A percentile compares a stretch with the other conserved stretches of the same genome.
Conservation (phyloP, 2,329 filamentous ascomycete species). For the Penicillium sp. region DNA sequence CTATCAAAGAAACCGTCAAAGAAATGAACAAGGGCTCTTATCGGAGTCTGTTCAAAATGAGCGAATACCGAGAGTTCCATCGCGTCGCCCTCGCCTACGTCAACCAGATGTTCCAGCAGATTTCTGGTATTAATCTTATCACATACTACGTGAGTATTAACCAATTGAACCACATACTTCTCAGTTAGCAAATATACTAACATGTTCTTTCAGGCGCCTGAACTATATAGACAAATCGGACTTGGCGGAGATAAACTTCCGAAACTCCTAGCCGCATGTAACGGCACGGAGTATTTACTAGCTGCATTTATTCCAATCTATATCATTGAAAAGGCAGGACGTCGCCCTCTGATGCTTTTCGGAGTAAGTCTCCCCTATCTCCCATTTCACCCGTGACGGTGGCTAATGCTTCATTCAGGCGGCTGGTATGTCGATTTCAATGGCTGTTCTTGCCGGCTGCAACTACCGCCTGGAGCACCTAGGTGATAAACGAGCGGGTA, state of each 20-base stretch:
- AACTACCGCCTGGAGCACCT: constrained; percentile 5
- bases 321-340: constrained; percentile 52
- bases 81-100: constrained; percentile 57
- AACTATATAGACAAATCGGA: constrained; percentile 1
- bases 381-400: not conserved
- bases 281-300: constrained; percentile 56
- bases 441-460: constrained; percentile 6
- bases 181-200: not conserved
- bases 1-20: constrained; percentile 55
- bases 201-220: not conserved
- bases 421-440: constrained; percentile 6
- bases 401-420: not conserved
- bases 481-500: constrained; percentile 38
- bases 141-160: constrained; percentile 42
- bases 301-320: constrained; percentile 53
- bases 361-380: constrained; percentile 46
- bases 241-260: not conserved
- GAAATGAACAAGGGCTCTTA: constrained; percentile 54
- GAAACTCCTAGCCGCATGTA: constrained; percentile 50
- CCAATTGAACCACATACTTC: too few relatives aligned
- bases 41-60: constrained; percentile 60
- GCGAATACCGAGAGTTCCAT: constrained; percentile 58
- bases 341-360: constrained; percentile 73
- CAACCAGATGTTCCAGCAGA: constrained; percentile 58
- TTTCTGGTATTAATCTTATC: constrained; percentile 44